Evolutionary conservation across 306 rosid genomes (phyloP).

Genomic region (Senna siamea): DNA sequence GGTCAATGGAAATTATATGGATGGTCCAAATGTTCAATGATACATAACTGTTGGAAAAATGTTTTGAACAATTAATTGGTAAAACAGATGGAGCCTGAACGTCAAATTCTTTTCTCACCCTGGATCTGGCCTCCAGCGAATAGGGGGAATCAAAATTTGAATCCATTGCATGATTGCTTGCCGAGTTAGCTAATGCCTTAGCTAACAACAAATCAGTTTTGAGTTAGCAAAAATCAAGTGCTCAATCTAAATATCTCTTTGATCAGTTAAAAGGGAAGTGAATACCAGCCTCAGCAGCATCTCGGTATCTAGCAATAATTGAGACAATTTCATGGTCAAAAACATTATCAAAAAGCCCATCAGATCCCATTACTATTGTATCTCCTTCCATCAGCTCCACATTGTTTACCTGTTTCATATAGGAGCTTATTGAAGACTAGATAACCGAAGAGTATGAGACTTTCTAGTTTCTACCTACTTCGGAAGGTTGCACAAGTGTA

Average conservation of each 20-base stretch:
- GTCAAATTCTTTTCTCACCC: conserved; percentile 49
- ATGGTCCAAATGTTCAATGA: not conserved
- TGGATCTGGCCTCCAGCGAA: conserved; percentile 83
- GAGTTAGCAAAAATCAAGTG: conserved; percentile 29
- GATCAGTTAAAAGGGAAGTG: conserved; percentile 42
- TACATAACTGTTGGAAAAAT: not conserved
- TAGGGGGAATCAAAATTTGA: conserved; percentile 86
- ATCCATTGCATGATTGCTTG: conserved; percentile 77
- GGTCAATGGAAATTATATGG: conserved; percentile 2
- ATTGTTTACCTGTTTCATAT: conserved; percentile 61
- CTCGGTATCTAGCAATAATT: conserved; percentile 46
- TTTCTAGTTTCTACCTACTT: too few relatives aligned
- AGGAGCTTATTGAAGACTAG: conserved; percentile 30
- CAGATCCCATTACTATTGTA: conserved; percentile 80
- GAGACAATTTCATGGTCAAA: conserved; percentile 72
- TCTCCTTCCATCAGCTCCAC: conserved; percentile 76
- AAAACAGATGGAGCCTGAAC: not conserved
- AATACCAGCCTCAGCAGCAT: conserved; percentile 79
- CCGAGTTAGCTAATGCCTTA: conserved; percentile 87
- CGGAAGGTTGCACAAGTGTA: too few relatives aligned
- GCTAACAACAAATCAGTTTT: conserved; percentile 66
- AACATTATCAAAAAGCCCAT: conserved; percentile 82
- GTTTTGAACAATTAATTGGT: not conserved
- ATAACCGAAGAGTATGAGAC: too few relatives aligned
- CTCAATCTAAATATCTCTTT: conserved; percentile 14